phyloP scores from a whole-genome alignment of 2,329 filamentous ascomycete genomes.

The Eutypa lata region DNA sequence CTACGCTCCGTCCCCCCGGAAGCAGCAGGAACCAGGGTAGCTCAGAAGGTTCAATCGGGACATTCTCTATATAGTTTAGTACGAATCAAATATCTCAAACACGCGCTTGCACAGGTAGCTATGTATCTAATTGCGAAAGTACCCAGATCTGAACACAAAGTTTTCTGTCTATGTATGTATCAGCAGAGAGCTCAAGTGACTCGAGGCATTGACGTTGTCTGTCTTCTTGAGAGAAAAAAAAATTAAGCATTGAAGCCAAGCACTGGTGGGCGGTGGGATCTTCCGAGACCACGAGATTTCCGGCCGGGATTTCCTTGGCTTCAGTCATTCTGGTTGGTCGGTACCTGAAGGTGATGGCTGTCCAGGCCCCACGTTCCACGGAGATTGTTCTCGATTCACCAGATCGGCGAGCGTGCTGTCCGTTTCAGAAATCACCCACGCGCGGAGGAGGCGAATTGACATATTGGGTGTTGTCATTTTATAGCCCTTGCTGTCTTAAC shows the following conservation, averaged over 20 bases:
- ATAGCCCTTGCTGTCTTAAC: slow-evolving; percentile 15
- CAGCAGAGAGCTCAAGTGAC: too few species aligned
- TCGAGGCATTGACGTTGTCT: not conserved
- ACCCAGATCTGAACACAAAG: too few species aligned
- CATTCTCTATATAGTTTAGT: too few species aligned
- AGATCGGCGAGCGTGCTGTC: too few species aligned
- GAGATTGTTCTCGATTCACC: not conserved
- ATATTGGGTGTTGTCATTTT: not conserved
- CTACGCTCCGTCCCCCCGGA: slow-evolving; percentile 21
- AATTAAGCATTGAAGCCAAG: not conserved
- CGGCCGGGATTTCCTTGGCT: not conserved
- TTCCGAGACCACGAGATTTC: not conserved
- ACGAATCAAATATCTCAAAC: too few species aligned
- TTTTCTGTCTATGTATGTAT: too few species aligned
- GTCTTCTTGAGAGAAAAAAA: not conserved
- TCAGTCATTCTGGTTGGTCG: not conserved
- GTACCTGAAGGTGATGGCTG: too few species aligned
- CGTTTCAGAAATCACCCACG: not conserved
- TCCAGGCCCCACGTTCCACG: not conserved
- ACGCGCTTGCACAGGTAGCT: too few species aligned
- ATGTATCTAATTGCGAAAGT: too few species aligned
- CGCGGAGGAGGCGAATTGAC: not conserved
- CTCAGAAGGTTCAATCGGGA: not conserved
- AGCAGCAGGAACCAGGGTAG: slow-evolving; percentile 12
- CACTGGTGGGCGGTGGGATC: not conserved